phyloP scores from a whole-genome alignment of 441 rosid species.

The Lepidium campestre region DNA sequence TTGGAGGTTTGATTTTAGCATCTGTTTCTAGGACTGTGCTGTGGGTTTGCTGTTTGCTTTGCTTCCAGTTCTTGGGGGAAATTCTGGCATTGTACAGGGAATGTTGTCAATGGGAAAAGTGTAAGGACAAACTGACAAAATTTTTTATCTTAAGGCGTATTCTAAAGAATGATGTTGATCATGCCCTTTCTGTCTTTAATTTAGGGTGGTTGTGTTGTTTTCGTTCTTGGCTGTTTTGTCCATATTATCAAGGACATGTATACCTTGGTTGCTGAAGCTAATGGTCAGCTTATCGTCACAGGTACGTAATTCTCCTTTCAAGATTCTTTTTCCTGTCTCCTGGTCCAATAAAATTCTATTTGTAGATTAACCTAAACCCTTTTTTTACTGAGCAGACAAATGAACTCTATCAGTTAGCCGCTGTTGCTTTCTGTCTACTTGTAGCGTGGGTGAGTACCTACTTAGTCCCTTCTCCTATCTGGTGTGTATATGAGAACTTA shows the following conservation, averaged over 20 bases:
- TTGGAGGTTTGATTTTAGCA: slow-evolving; percentile 22
- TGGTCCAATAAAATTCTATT: background rate
- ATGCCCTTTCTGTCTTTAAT: slow-evolving; percentile 9
- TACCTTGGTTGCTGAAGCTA: slow-evolving; percentile 88
- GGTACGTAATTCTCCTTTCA: slow-evolving; percentile 31
- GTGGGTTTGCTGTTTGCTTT: slow-evolving; percentile 95
- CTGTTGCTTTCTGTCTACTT: slow-evolving; percentile 93
- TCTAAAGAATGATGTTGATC: background rate
- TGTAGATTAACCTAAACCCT: slow-evolving; percentile 5
- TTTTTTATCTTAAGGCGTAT: background rate
- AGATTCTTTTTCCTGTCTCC: slow-evolving; percentile 8
- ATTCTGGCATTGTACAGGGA: slow-evolving; percentile 85
- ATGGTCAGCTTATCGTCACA: slow-evolving; percentile 90
- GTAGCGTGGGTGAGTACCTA: slow-evolving; percentile 83
- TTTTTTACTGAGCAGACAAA: slow-evolving; percentile 57
- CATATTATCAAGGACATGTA: slow-evolving; percentile 69
- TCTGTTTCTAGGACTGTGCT: slow-evolving; percentile 75
- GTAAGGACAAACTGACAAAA: slow-evolving; percentile 31
- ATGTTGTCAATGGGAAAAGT: slow-evolving; percentile 80
- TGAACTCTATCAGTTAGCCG: slow-evolving; percentile 90
- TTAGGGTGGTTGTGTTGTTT: slow-evolving; percentile 66
- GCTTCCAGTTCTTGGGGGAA: slow-evolving; percentile 92
- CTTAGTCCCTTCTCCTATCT: slow-evolving; percentile 13
- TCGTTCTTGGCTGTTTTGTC: slow-evolving; percentile 69
- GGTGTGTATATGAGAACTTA: background rate